These are phyloP conservation scores for Neonothopanus nambi DNA, from an alignment of 1,284 basidiomycete species.

Conservation along the genomic window DNA sequence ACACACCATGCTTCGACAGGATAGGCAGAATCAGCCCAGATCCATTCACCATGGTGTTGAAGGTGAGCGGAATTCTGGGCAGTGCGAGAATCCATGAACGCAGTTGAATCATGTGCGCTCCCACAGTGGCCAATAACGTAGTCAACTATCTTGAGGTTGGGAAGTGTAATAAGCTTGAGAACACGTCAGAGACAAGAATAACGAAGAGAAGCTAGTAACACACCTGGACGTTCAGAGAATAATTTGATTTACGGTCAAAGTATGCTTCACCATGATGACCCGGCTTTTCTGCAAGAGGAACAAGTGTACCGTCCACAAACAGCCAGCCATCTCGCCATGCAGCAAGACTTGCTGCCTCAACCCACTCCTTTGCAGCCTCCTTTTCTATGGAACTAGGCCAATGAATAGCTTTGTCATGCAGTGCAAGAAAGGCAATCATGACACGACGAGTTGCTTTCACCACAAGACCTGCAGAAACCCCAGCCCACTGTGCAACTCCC, in stretches of 20 bases:
- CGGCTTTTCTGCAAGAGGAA: constrained; percentile 33
- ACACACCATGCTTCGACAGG: constrained; percentile 13
- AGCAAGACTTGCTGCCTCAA: constrained; percentile 29
- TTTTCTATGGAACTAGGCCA: constrained; percentile 7
- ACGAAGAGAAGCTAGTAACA: constrained; percentile 10
- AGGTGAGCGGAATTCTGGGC: constrained; percentile 6
- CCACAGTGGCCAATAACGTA: constrained; percentile 2
- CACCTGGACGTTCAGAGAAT: constrained; percentile 37
- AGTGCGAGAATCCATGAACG: not conserved
- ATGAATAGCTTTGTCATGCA: no score
- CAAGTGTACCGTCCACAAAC: constrained; percentile 39
- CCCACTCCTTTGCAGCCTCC: constrained; percentile 32
- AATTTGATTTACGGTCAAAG: constrained; percentile 38
- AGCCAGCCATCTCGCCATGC: constrained; percentile 36
- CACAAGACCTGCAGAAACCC: constrained; percentile 25
- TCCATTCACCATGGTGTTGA: constrained; percentile 17
- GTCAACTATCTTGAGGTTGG: constrained; percentile 9
- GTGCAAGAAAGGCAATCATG: constrained; percentile 17
- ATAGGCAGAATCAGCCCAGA: constrained; percentile 26
- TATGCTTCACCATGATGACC: constrained; percentile 34
- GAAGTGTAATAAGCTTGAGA: constrained; percentile 3
- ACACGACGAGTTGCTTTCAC: constrained; percentile 19
- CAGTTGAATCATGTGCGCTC: constrained; percentile 11
- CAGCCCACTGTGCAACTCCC: constrained; percentile 17
- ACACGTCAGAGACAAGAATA: not conserved